Conservation (phyloP, 768 basidiomycete species). For the Tylopilus subfusipes region DNA sequence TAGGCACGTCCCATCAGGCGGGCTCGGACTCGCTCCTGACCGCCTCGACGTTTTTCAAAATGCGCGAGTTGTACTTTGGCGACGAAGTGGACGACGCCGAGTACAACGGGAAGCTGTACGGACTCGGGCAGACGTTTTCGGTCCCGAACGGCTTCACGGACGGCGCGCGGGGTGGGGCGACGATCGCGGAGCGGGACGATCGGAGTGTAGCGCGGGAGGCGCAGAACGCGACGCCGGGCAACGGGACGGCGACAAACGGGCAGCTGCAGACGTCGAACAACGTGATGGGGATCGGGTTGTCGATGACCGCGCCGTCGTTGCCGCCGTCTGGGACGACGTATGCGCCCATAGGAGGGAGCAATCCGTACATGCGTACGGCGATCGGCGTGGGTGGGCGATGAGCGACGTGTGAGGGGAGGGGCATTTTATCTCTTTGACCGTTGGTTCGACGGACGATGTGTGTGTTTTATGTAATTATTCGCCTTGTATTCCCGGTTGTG, state of each 20-base stretch:
- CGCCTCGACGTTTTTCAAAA: slow-evolving; percentile 92
- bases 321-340: slow-evolving; percentile 53
- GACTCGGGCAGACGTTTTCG: slow-evolving; percentile 76
- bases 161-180: slow-evolving; percentile 64
- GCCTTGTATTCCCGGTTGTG: slow-evolving; percentile 21
- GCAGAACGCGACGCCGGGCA: slow-evolving; percentile 57
- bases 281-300: slow-evolving; percentile 45
- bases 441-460: slow-evolving; percentile 17
- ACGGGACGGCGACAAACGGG: slow-evolving; percentile 14
- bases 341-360: slow-evolving; percentile 55
- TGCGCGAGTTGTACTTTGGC: slow-evolving; percentile 88
- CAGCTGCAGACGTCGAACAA: slow-evolving; percentile 37
- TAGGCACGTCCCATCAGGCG: slow-evolving; percentile 91
- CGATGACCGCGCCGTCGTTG: slow-evolving; percentile 41
- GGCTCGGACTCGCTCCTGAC: slow-evolving; percentile 97
- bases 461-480: slow-evolving; percentile 34
- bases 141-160: slow-evolving; percentile 64
- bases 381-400: slow-evolving; percentile 52
- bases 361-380: slow-evolving; percentile 63
- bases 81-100: slow-evolving; percentile 82
- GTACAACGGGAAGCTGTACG: slow-evolving; percentile 81
- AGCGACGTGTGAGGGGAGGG: neutral
- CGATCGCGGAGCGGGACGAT: slow-evolving; percentile 81
- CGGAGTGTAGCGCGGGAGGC: slow-evolving; percentile 45
- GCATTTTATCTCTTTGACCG: slow-evolving; percentile 19